Base-by-base conservation (phyloP, 495 filamentous ascomycete genomes). In the Daldinia bambusicola region DNA sequence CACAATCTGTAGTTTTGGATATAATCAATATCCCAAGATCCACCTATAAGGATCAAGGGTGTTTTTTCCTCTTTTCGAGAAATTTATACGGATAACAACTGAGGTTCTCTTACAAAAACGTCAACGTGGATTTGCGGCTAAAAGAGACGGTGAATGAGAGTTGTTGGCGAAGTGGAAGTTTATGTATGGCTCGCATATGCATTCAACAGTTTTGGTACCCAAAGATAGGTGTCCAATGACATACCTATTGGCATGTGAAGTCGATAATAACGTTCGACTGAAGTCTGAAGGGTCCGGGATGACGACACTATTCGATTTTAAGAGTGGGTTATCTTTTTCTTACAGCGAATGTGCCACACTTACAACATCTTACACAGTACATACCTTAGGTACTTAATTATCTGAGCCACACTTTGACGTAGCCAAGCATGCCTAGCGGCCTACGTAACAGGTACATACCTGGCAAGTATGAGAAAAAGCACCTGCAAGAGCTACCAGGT, bases 401-500 rank as follows among this genome's bases (percentile, higher is more conserved):
- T 34, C 65, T 68, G 57, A 69, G 70, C 70, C 70, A 72, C 70
- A 14, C n/a, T 36, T 69, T 73, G 70, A 73, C 66, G 66, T 73
- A 69, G 66, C 65, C 55, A 60, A 65, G 48, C 60, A 59, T 53
- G 41, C 43, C 60, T 30, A 6, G 50, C 14, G 26, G 26, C 26
- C 26, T 26, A 60, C 18, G 34, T 41, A 26, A 37, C 4, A 59
- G 8, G 50, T 22, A 36, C 6, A 36, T 26, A 55, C 43, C 60
- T 30, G 5, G 50, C 14, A 60, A 20, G 34, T 36, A 10, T 36
- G 34, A 10, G 34, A 1, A 36, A 36, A 36, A 26, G 26, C 26
- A 26, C 26, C 3, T 26, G 34, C 34, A 2, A 2, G 2, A 36
- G 34, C 34, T 26, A 26, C 26, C 26, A 26, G 26, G 3, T 26